Conservation (phyloP, 2,329 filamentous ascomycete species). For the Scleromitrula shiraiana region DNA sequence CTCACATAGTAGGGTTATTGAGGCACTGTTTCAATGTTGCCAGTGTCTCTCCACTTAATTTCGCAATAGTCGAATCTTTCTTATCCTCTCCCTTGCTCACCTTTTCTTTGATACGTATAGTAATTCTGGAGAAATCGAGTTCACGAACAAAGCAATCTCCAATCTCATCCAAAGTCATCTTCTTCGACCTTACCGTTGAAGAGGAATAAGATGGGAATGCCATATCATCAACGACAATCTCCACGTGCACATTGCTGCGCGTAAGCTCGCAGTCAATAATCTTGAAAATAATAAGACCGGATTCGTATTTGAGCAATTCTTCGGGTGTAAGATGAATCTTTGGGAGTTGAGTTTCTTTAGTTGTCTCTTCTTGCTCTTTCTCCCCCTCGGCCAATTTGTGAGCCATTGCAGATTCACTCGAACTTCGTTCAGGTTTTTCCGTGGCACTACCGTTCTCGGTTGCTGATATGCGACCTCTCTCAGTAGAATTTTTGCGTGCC, state of each 20-base stretch:
- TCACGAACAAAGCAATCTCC: slow-evolving; percentile 95
- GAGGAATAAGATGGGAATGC: slow-evolving; percentile 83
- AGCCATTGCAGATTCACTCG: slow-evolving; percentile 21
- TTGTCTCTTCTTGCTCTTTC: slow-evolving; percentile 38
- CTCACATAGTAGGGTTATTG: slow-evolving; percentile 10
- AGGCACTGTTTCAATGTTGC: slow-evolving; percentile 82
- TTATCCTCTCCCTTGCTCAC: slow-evolving; percentile 62
- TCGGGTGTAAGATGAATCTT: slow-evolving; percentile 74
- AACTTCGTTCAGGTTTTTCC: slow-evolving; percentile 36
- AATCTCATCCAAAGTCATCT: slow-evolving; percentile 77
- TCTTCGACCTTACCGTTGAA: slow-evolving; percentile 60
- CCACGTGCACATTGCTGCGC: slow-evolving; percentile 66
- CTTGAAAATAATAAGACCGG: slow-evolving; percentile 88
- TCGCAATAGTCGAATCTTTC: slow-evolving; percentile 69
- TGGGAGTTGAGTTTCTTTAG: slow-evolving; percentile 47
- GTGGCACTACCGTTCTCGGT: slow-evolving; percentile 16
- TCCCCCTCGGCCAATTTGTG: slow-evolving; percentile 26
- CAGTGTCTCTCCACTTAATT: slow-evolving; percentile 75
- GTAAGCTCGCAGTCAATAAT: slow-evolving; percentile 83
- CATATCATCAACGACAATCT: slow-evolving; percentile 91
- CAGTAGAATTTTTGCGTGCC: slow-evolving; percentile 24
- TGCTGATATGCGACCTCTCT: slow-evolving; percentile 20
- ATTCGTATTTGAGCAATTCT: slow-evolving; percentile 79
- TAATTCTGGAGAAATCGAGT: slow-evolving; percentile 91
- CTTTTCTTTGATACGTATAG: slow-evolving; percentile 76